Evolutionary conservation across 345 rosid genomes (phyloP).

Genomic region (Laguncularia racemosa): DNA sequence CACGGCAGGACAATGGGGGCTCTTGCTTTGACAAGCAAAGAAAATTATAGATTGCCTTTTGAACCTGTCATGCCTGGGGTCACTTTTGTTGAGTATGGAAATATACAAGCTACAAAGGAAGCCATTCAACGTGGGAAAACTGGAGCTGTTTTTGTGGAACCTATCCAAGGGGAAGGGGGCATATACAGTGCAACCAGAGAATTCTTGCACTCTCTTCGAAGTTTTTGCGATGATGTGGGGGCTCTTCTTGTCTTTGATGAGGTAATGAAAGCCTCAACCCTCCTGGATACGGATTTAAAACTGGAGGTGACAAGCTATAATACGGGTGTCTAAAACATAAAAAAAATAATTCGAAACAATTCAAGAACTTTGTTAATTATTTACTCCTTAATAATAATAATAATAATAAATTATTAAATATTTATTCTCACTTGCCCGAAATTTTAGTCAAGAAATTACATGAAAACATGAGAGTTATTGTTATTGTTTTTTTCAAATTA

Average conservation of each 20-base stretch:
- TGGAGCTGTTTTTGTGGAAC: slow-evolving; percentile 94
- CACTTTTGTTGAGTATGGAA: slow-evolving; percentile 77
- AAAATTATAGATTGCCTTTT: slow-evolving; percentile 71
- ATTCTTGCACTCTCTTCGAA: slow-evolving; percentile 61
- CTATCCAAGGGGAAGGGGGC: slow-evolving; percentile 98
- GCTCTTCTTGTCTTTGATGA: slow-evolving; percentile 88
- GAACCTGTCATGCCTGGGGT: slow-evolving; percentile 99
- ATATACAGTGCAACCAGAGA: slow-evolving; percentile 69
- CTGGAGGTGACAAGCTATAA: no score
- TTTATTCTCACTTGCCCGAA: no score
- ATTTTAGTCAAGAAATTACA: no score
- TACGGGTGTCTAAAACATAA: not conserved
- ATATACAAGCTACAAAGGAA: slow-evolving; percentile 50
- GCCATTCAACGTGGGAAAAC: slow-evolving; percentile 44
- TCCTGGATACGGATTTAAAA: not conserved
- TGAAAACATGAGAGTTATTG: no score
- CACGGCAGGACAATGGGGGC: slow-evolving; percentile 97
- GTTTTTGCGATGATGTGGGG: slow-evolving; percentile 73
- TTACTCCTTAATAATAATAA: no score
- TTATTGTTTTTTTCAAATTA: no score
- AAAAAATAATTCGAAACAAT: not conserved
- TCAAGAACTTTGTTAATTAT: no score
- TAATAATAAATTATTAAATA: no score
- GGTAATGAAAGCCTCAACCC: slow-evolving; percentile 27
- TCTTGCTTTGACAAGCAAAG: slow-evolving; percentile 91